Percentiles rank a stretch among this genome's conserved stretches.
These are phyloP conservation scores for Leccinum ochraceum DNA, from an alignment of 768 basidiomycete genomes.

Conservation along the genomic window DNA sequence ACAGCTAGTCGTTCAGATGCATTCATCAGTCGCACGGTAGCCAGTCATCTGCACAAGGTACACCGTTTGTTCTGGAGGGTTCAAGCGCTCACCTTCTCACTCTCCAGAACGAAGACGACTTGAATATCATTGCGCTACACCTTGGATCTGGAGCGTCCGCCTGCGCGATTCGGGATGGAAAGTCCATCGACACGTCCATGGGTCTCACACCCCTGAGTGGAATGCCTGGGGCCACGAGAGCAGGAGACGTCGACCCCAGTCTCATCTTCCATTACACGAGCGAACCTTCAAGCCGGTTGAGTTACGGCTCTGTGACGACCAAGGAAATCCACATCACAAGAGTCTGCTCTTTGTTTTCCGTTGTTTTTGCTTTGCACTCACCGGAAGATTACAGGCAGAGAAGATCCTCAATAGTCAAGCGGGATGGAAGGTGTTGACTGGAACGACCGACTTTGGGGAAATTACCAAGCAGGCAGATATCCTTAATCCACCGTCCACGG, in stretches of 20 bases:
- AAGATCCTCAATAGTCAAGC: conserved; percentile 73
- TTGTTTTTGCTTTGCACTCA: conserved; percentile 2
- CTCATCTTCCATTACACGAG: conserved; percentile 82
- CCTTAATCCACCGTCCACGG: conserved; percentile 19
- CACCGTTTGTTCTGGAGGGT: background rate
- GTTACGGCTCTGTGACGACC: conserved; percentile 50
- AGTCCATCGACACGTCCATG: conserved; percentile 87
- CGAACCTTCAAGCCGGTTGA: conserved; percentile 47
- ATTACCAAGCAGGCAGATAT: conserved; percentile 51
- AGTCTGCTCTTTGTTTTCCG: conserved; percentile 26
- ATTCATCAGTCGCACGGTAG: conserved; percentile 66
- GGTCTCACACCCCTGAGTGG: conserved; percentile 85
- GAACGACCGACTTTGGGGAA: conserved; percentile 79
- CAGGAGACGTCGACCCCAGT: conserved; percentile 81
- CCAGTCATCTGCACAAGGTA: conserved; percentile 59
- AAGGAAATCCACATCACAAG: conserved; percentile 55
- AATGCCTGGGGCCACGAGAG: conserved; percentile 85
- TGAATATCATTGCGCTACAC: conserved; percentile 82
- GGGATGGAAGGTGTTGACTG: conserved; percentile 78
- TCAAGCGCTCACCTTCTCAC: background rate
- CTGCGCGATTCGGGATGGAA: conserved; percentile 72
- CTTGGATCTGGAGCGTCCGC: conserved; percentile 89
- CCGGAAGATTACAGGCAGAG: conserved; percentile 50
- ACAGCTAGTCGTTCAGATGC: conserved; percentile 43
- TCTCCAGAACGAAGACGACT: conserved; percentile 41